These are phyloP conservation scores for Phytophthora citricola DNA, from an alignment of 352 stramenopile species.

Conservation along the genomic window DNA sequence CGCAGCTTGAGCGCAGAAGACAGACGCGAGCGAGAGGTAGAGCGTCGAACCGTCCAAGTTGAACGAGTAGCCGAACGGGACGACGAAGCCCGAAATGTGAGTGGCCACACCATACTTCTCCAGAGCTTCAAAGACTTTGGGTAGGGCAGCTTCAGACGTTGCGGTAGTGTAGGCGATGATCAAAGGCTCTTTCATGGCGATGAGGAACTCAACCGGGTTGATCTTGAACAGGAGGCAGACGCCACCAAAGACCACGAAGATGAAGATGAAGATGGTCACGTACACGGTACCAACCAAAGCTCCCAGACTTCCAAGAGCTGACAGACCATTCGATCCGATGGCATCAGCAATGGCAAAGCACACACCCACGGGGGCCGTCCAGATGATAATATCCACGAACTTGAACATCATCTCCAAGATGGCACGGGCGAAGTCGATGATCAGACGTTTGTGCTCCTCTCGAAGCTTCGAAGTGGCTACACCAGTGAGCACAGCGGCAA, in stretches of 20 bases:
- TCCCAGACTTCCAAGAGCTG: slow-evolving; percentile 43
- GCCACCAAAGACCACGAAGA: slow-evolving; percentile 51
- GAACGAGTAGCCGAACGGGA: slow-evolving; percentile 74
- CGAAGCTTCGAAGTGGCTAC: slow-evolving; percentile 43
- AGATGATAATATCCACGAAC: slow-evolving; percentile 74
- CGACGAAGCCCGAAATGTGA: slow-evolving; percentile 62
- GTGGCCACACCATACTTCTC: slow-evolving; percentile 57
- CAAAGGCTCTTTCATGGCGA: slow-evolving; percentile 55
- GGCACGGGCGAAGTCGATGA: slow-evolving; percentile 49
- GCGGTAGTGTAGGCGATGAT: slow-evolving; percentile 70
- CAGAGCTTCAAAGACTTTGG: slow-evolving; percentile 66
- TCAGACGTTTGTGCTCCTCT: slow-evolving; percentile 45
- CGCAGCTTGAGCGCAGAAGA: slow-evolving; percentile 65
- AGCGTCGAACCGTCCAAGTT: slow-evolving; percentile 65
- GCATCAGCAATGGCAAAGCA: slow-evolving; percentile 63
- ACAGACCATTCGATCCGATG: slow-evolving; percentile 58
- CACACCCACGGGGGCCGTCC: slow-evolving; percentile 62
- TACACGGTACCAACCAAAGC: slow-evolving; percentile 56
- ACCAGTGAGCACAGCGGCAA: slow-evolving; percentile 54
- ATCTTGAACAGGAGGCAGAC: slow-evolving; percentile 60
- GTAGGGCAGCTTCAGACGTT: slow-evolving; percentile 57
- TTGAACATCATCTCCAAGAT: slow-evolving; percentile 77
- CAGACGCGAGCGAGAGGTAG: slow-evolving; percentile 52
- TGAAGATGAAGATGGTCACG: slow-evolving; percentile 54
- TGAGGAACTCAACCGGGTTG: slow-evolving; percentile 50